Percentiles rank a stretch among this genome's conserved stretches.
These are phyloP conservation scores for Leccinum arenicola DNA, from an alignment of 768 basidiomycete species.

Conservation along the genomic window DNA sequence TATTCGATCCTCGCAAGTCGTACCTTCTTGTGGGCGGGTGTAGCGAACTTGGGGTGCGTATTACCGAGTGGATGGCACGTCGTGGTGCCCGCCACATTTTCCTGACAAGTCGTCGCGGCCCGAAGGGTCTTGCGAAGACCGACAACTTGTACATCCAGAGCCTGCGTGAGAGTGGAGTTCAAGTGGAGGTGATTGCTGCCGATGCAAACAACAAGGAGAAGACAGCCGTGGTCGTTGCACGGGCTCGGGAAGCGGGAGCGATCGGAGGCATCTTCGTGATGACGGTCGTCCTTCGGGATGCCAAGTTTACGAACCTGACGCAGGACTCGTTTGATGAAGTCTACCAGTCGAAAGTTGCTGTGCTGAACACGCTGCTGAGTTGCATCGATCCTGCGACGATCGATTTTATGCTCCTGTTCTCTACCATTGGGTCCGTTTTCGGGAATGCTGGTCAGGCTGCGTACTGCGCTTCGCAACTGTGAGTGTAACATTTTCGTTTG, in stretches of 20 bases:
- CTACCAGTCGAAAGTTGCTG: constrained; percentile 22
- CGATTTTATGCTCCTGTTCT: constrained; percentile 35
- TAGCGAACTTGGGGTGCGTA: constrained; percentile 24
- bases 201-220: constrained; percentile 23
- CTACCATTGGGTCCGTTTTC: constrained; percentile 34
- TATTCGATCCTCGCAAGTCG: constrained; percentile 31
- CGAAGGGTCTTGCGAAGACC: constrained; percentile 15
- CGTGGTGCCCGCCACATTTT: constrained; percentile 33
- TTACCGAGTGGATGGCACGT: constrained; percentile 34
- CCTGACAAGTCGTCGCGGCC: constrained; percentile 27
- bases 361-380: constrained; percentile 15
- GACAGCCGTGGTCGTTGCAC: constrained; percentile 23
- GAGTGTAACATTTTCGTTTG: too few relatives aligned
- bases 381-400: constrained; percentile 19
- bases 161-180: constrained; percentile 22
- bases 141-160: constrained; percentile 30
- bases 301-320: constrained; percentile 33
- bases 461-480: constrained; percentile 20
- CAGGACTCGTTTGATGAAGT: constrained; percentile 30
- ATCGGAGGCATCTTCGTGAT: constrained; percentile 35
- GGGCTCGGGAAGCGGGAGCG: constrained; percentile 21
- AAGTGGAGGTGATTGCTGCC: constrained; percentile 28
- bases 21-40: constrained; percentile 22
- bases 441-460: constrained; percentile 28
- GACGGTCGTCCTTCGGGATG: constrained; percentile 35